Base-by-base conservation (phyloP, 768 basidiomycete species). In the Pisolithus microcarpus region DNA sequence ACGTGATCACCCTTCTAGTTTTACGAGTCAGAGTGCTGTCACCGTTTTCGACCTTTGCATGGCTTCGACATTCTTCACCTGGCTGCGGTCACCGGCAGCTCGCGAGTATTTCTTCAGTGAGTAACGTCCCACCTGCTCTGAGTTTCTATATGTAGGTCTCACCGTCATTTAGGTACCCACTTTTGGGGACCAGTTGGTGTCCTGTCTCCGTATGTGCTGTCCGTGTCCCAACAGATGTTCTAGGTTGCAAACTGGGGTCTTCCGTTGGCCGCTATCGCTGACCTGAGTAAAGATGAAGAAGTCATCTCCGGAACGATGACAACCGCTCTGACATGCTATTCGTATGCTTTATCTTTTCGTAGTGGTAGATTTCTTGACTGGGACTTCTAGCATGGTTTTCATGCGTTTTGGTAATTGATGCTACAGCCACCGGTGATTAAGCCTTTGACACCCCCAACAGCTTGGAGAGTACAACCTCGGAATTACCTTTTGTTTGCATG, bases 191-290 rank as follows among this genome's bases (percentile, higher is more conserved):
- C 93, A 54, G 93, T 95, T 55, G 66, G 89, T 82, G 60, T 39
- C 30, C 53, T 51, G 51, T 45, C 30, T 30, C 15, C 28, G 16
- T 46, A 6, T 34, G 38, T 50, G 38, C 56, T 28, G 43, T 50
- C 52, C 31, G 40, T 28, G 43, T 47, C 19, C 26, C 43, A 43
- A 48, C 46, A 54, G 43, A 50, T 44, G 38, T 56, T 50, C 46
- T 62, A 95, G 94, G 85, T 93, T 54, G 95, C 95, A 54, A 99
- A 99, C 75, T 99, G 95, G 90, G 95, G 95, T 61, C 80, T 99
- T 16, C 95, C 95, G 52, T 71, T 98, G 37, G 95, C 95, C 61
- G 95, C 95, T 39, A 73, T 99, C 40, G 63, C 92, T 6, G 95
- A 99, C 72, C 72, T 98, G 63, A 75, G 72, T 56, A 96, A 93